phyloP scores from a whole-genome alignment of 2,329 filamentous ascomycete species.

The Spiromastix sp. region DNA sequence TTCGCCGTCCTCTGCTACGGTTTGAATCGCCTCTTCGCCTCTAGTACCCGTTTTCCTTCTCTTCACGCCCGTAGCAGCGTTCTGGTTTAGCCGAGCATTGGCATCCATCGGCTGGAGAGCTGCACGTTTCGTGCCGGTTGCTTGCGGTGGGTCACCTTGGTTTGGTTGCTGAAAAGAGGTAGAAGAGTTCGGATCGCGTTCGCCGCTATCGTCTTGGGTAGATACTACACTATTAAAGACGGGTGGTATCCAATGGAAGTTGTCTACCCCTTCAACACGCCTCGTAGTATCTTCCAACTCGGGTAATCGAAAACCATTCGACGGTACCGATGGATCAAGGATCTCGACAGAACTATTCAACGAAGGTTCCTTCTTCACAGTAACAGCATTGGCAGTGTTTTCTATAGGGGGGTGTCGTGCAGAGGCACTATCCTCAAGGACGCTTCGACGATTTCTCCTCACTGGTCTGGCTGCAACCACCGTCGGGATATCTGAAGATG shows the following conservation, averaged over 20 bases:
- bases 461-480: conserved; percentile 7
- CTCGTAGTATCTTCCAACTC: too few species aligned
- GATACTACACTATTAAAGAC: too few species aligned
- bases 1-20: conserved; percentile 42
- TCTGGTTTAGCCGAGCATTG: conserved; percentile 14
- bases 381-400: conserved; percentile 12
- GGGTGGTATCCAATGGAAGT: too few species aligned
- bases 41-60: conserved; percentile 26
- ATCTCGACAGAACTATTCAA: conserved; percentile 24
- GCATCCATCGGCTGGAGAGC: conserved; percentile 21
- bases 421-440: neutral
- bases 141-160: neutral
- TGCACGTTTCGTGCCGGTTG: conserved; percentile 6
- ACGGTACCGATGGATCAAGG: too few species aligned
- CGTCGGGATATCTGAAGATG: conserved; percentile 8
- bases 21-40: conserved; percentile 29
- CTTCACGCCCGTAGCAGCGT: conserved; percentile 15
- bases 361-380: conserved; percentile 26
- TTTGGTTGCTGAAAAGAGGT: neutral
- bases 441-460: conserved; percentile 13
- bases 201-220: too few species aligned
- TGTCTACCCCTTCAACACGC: too few species aligned
- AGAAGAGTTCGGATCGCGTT: neutral
- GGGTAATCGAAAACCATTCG: too few species aligned
- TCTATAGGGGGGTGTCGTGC: conserved; percentile 3